phyloP scores from a whole-genome alignment of 441 rosid genomes.

The Biscutella laevigata region DNA sequence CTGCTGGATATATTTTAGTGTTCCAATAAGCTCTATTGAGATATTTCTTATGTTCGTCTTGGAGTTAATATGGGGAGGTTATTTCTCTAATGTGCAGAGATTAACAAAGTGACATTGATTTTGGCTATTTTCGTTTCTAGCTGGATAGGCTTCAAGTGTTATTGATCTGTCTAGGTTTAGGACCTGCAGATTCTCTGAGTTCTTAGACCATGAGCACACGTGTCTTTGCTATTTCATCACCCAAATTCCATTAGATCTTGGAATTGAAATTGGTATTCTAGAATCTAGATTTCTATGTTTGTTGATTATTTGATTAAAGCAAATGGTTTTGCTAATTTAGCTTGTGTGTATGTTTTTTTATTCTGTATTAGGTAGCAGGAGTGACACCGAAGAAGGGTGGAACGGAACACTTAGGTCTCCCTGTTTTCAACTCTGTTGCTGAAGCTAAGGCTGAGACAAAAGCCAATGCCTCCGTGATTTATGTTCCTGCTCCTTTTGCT shows the following conservation, averaged over 20 bases:
- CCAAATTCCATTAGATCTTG: neutral
- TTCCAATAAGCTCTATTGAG: no score
- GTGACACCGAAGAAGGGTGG: constrained; percentile 99
- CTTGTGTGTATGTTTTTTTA: neutral
- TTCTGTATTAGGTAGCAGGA: constrained; percentile 61
- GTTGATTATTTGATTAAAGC: no score
- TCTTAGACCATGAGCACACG: neutral
- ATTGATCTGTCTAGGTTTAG: no score
- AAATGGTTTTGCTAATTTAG: neutral
- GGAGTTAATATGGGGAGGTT: no score
- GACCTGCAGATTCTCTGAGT: no score
- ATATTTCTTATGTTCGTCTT: no score
- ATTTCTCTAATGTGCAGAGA: no score
- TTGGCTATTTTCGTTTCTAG: no score
- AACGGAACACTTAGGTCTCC: constrained; percentile 93
- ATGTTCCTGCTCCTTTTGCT: constrained; percentile 94
- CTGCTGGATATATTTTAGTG: no score
- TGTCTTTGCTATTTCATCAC: neutral
- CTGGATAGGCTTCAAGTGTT: no score
- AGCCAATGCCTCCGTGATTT: constrained; percentile 87
- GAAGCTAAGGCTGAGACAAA: constrained; percentile 92
- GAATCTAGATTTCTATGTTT: neutral
- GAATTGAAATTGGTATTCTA: neutral
- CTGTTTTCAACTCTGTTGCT: constrained; percentile 87
- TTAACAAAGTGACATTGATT: no score